Conservation (phyloP, 345 rosid genomes). For the Erysimum cheiranthoides region DNA sequence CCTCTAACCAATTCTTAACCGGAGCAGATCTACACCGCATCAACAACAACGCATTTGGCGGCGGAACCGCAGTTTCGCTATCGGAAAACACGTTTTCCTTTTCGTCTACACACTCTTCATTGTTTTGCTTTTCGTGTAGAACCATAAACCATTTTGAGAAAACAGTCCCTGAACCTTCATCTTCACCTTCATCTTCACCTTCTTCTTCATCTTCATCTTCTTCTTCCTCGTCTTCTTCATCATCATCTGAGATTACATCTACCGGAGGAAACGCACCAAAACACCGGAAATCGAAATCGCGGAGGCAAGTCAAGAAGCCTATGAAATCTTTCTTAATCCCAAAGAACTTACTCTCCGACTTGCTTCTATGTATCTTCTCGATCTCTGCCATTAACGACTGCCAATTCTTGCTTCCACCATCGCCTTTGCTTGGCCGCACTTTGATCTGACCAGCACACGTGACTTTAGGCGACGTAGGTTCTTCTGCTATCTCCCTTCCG, state of each 20-base stretch:
- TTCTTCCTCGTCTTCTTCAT: conserved; percentile 56
- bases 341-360: conserved; percentile 57
- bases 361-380: conserved; percentile 60
- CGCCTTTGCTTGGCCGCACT: conserved; percentile 61
- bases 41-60: conserved; percentile 76
- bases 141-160: conserved; percentile 86
- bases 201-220: conserved; percentile 40
- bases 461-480: conserved; percentile 91
- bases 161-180: conserved; percentile 57
- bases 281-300: conserved; percentile 67
- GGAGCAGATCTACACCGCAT: conserved; percentile 92
- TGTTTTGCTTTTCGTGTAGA: conserved; percentile 59
- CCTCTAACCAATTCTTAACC: conserved; percentile 59
- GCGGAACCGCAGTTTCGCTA: conserved; percentile 59
- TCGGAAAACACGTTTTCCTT: conserved; percentile 19
- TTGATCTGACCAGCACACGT: conserved; percentile 97
- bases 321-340: conserved; percentile 75
- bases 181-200: no score
- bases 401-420: conserved; percentile 69
- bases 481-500: conserved; percentile 43
- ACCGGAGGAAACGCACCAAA: conserved; percentile 68
- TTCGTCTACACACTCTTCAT: conserved; percentile 34
- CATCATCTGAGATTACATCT: conserved; percentile 54
- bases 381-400: conserved; percentile 81
- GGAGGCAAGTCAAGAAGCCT: conserved; percentile 75